Evolutionary conservation across 1,284 basidiomycete species (phyloP).

Genomic region (Polyporus tsugae): DNA sequence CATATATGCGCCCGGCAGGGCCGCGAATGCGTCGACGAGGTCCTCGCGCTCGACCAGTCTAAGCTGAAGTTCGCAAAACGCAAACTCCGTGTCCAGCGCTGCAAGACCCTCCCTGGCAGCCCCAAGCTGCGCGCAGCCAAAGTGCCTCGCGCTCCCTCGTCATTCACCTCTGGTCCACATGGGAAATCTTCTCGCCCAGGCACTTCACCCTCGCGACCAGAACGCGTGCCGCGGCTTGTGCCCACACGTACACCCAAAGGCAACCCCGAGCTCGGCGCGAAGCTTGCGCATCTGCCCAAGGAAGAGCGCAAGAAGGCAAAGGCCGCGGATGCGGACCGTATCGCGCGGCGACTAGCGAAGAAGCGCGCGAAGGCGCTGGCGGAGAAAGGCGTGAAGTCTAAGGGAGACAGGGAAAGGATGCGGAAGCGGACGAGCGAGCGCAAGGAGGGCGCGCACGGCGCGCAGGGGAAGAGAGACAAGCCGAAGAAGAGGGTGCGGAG

Average conservation of each 20-base stretch:
- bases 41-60: conserved; percentile 76
- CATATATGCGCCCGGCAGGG: conserved; percentile 59
- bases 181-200: conserved; percentile 25
- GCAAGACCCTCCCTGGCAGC: conserved; percentile 66
- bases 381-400: conserved; percentile 50
- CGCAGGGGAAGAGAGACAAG: conserved; percentile 37
- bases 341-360: conserved; percentile 87
- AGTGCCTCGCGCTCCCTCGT: conserved; percentile 23
- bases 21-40: conserved; percentile 88
- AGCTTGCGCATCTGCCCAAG: conserved; percentile 81
- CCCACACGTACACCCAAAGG: conserved; percentile 68
- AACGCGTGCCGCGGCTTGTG: conserved; percentile 17
- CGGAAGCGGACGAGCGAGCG: conserved; percentile 56
- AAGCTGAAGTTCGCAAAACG: conserved; percentile 92
- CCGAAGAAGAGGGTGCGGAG: conserved; percentile 64
- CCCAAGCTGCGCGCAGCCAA: conserved; percentile 34
- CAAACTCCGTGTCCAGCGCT: conserved; percentile 86
- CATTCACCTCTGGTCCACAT: conserved; percentile 31
- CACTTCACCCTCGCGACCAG: not conserved
- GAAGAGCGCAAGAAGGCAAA: conserved; percentile 88
- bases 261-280: conserved; percentile 81
- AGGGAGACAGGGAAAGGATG: conserved; percentile 50
- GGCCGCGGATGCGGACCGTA: conserved; percentile 76
- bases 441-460: conserved; percentile 34
- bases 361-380: conserved; percentile 78